Evolutionary conservation across 768 basidiomycete species (phyloP).

Genomic region (Hypholoma fasciculare): DNA sequence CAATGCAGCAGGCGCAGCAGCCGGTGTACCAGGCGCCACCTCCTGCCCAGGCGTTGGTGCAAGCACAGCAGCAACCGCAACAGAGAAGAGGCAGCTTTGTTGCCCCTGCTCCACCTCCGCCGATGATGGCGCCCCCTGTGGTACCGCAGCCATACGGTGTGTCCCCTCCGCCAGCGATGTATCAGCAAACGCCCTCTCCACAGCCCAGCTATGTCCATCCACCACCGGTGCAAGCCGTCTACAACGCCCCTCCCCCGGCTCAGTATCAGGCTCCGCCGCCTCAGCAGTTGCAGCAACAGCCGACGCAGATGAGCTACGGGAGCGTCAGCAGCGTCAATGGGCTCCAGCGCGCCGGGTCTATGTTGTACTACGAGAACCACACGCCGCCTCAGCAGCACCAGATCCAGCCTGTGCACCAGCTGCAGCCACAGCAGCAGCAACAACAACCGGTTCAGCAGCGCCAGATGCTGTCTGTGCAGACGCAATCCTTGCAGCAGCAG

Average conservation of each 20-base stretch:
- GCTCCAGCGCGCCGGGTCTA: conserved; percentile 26
- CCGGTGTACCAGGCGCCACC: conserved; percentile 28
- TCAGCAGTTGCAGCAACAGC: conserved; percentile 19
- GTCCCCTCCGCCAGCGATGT: conserved; percentile 38
- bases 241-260: conserved; percentile 18
- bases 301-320: conserved; percentile 17
- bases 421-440: conserved; percentile 20
- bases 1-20: conserved; percentile 26
- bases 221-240: conserved; percentile 28
- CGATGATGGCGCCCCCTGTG: conserved; percentile 31
- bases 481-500: conserved; percentile 32
- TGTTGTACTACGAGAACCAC: conserved; percentile 31
- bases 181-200: conserved; percentile 33
- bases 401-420: conserved; percentile 18
- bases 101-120: conserved; percentile 17
- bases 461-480: conserved; percentile 24
- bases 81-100: conserved; percentile 38
- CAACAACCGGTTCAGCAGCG: conserved; percentile 15
- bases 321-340: conserved; percentile 21
- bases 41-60: conserved; percentile 25
- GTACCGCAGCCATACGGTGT: conserved; percentile 35
- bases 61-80: conserved; percentile 17
- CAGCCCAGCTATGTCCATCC: conserved; percentile 35
- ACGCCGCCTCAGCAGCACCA: conserved; percentile 26
- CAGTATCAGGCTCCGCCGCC: conserved; percentile 21